These are phyloP conservation scores for Paramecium sonneborni DNA, from an alignment of 73 alveolate species.

Conservation along the genomic window DNA sequence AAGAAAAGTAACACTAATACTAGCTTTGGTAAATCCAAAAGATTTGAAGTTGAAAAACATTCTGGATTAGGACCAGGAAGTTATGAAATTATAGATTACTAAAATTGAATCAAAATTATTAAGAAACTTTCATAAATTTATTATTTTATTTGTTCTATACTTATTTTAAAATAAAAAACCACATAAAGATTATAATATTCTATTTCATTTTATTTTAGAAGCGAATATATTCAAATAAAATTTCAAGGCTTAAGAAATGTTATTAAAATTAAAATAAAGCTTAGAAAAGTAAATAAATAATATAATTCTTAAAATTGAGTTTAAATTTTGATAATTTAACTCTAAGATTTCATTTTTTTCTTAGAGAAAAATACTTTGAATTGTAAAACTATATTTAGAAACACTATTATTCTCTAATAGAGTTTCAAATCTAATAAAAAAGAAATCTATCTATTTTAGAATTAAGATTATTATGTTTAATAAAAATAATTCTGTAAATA, in stretches of 20 bases:
- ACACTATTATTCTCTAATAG: background rate
- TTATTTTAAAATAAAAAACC: no score
- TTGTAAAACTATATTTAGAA: background rate
- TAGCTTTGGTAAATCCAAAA: background rate
- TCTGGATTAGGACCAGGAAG: slow-evolving; percentile 1
- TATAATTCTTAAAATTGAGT: background rate
- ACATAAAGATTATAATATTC: no score
- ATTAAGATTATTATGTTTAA: background rate
- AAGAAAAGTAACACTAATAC: background rate
- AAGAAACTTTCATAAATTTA: background rate
- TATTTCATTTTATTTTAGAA: no score
- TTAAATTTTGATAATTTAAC: background rate
- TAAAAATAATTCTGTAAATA: background rate
- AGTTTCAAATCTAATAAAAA: background rate
- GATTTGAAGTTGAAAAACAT: background rate
- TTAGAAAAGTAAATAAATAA: background rate
- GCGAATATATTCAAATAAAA: no score
- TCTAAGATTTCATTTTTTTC: background rate
- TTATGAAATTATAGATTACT: background rate
- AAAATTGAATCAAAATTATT: background rate
- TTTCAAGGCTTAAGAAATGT: no score
- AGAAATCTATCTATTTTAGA: background rate
- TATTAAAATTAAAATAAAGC: no score
- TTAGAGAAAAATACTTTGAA: no score
- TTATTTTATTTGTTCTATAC: no score